Percentiles rank a stretch among this genome's conserved stretches.
Evolutionary conservation across 495 filamentous ascomycete species (phyloP).

Genomic region (Penicillium daleae): DNA sequence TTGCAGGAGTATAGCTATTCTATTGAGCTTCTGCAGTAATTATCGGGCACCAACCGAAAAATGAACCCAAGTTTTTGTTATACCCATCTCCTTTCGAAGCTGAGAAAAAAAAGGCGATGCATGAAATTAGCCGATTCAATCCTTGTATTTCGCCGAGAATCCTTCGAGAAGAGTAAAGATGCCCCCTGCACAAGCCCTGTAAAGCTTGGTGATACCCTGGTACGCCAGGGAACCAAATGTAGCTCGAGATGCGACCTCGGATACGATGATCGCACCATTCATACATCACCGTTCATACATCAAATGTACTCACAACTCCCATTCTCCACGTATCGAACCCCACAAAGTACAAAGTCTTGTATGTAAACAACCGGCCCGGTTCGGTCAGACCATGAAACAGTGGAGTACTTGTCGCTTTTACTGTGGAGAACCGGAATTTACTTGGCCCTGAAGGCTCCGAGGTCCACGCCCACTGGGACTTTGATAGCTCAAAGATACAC

Average conservation of each 20-base stretch:
- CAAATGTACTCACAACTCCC: neutral
- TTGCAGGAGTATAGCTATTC: too few relatives aligned
- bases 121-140: neutral
- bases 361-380: neutral
- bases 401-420: neutral
- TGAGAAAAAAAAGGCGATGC: neutral
- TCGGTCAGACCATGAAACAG: neutral
- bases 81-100: too few relatives aligned
- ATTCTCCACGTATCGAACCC: neutral
- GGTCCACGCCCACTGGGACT: neutral
- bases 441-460: neutral
- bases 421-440: conserved; percentile 1
- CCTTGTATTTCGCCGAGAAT: neutral
- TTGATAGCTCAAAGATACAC: neutral
- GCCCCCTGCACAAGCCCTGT: neutral
- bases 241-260: neutral
- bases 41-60: too few relatives aligned
- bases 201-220: neutral
- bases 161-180: neutral
- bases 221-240: neutral
- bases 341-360: neutral
- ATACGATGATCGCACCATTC: neutral
- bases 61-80: too few relatives aligned
- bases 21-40: too few relatives aligned
- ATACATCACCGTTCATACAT: neutral